Evolutionary conservation across 768 basidiomycete genomes (phyloP).

Genomic region (Collybiopsis confluens): DNA sequence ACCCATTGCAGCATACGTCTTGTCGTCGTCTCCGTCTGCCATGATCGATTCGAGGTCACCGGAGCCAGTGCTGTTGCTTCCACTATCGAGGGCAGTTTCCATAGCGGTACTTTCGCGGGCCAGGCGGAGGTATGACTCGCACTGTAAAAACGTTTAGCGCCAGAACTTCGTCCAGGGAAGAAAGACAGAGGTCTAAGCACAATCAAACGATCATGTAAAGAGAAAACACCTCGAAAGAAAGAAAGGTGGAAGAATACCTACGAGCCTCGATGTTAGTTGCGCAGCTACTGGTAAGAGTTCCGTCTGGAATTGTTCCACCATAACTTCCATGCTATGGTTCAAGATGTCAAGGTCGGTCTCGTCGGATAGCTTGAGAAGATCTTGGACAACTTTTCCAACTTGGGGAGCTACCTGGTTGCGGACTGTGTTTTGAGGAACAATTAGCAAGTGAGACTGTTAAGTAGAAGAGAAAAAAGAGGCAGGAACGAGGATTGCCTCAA

Average conservation of each 20-base stretch:
- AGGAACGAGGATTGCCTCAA: too few species aligned
- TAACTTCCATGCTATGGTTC: slow-evolving; percentile 77
- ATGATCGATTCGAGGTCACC: too few species aligned
- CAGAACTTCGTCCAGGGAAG: too few species aligned
- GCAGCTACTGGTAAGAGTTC: slow-evolving; percentile 84
- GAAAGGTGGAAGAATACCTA: slow-evolving; percentile 32
- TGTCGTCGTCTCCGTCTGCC: too few species aligned
- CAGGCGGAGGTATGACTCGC: too few species aligned
- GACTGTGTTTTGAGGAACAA: slow-evolving; percentile 35
- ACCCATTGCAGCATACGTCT: too few species aligned
- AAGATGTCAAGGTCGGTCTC: slow-evolving; percentile 87
- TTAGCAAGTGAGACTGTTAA: background rate
- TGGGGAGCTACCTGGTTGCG: slow-evolving; percentile 65
- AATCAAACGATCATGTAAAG: slow-evolving; percentile 28
- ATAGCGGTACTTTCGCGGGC: too few species aligned
- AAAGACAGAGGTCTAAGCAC: too few species aligned
- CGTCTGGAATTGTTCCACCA: slow-evolving; percentile 82
- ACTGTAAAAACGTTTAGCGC: too few species aligned
- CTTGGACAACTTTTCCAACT: slow-evolving; percentile 86
- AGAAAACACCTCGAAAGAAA: slow-evolving; percentile 24
- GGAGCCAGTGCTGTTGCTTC: too few species aligned
- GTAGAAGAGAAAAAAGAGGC: too few species aligned
- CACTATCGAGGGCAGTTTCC: too few species aligned
- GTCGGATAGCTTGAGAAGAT: slow-evolving; percentile 83
- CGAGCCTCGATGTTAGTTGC: slow-evolving; percentile 73